Base-by-base conservation (phyloP, 208 protist genomes). In the Leishmania braziliensis region DNA sequence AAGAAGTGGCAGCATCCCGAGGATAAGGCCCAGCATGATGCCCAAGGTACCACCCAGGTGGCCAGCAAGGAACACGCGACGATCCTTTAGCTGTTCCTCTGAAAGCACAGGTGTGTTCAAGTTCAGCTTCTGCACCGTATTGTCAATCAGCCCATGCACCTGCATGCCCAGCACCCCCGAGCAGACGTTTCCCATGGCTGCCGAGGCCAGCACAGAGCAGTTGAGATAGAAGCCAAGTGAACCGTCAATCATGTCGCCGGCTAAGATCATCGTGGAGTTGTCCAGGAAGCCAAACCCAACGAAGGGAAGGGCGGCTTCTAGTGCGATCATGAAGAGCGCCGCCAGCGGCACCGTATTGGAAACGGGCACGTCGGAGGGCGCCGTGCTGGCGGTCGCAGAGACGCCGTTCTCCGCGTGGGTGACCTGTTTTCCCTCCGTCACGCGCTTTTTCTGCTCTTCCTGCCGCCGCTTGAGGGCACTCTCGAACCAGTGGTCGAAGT, bases 251-350 rank as follows among this genome's bases (percentile, higher is more conserved):
- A 91, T 75, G 81, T 97, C 95, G 29, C 95, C 95, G 58, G 93
- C 94, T 46, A 98, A 82, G 83, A 98, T 95, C 95, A 98, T 98
- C 18, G 87, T 89, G 9, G 94, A 90, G 78, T 98, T 98, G 86
- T 98, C 95, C 16, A 98, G 85, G 72, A 98, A 97, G 33, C 95
- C 95, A 84, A 98, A 98, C 12, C 95, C 95, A 29, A 98, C 94
- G 89, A 98, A 98, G 5, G 95, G 95, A 60, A 98, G 89, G 8
- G 84, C 95, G 10, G 95, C 93, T 79, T 91, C 90, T 39, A 96
- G 83, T 6, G 91, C 95, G 72, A 98, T 91, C 73, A 95, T 84
- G 12, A 89, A 78, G 26, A 98, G 84, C 0, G 88, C 87, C 14
- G 85, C 75, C 29, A 94, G 82, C 3, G 95, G 91, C 36, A 97